A percentile compares a stretch with the other conserved stretches of the same genome.
phyloP scores from a whole-genome alignment of 2,329 filamentous ascomycete species.

The Aspergillus phoenicis region DNA sequence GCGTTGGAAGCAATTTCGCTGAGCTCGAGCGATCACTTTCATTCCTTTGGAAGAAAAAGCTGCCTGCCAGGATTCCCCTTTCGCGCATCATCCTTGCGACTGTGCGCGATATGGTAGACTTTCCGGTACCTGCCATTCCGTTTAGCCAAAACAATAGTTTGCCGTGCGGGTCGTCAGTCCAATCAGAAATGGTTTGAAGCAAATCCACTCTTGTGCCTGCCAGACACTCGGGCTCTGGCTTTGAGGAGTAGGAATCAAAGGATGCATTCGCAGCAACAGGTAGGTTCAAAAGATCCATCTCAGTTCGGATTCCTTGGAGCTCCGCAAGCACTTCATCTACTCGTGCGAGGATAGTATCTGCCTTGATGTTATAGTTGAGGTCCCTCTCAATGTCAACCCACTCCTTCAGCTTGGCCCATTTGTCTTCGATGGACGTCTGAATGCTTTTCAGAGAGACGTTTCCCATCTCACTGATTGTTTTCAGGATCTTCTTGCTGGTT shows the following conservation, averaged over 20 bases:
- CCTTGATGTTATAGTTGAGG: neutral
- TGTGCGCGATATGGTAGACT: constrained; percentile 34
- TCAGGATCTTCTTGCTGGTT: neutral
- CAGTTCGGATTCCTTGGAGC: neutral
- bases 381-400: neutral
- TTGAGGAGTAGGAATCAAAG: constrained; percentile 21
- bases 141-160: constrained; percentile 38
- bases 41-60: constrained; percentile 52
- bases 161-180: constrained; percentile 20
- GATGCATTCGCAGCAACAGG: constrained; percentile 11
- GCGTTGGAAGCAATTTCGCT: constrained; percentile 43
- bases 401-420: neutral
- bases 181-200: constrained; percentile 24
- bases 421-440: neutral
- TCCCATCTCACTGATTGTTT: neutral
- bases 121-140: constrained; percentile 38
- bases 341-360: neutral
- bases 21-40: constrained; percentile 42
- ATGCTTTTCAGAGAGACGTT: neutral
- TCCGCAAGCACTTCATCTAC: neutral
- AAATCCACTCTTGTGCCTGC: constrained; percentile 25
- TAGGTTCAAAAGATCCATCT: neutral
- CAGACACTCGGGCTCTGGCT: constrained; percentile 24
- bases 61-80: constrained; percentile 33
- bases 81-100: constrained; percentile 25